Evolutionary conservation across 2,329 filamentous ascomycete species (phyloP).

Genomic region (Ophiostoma quercus): DNA sequence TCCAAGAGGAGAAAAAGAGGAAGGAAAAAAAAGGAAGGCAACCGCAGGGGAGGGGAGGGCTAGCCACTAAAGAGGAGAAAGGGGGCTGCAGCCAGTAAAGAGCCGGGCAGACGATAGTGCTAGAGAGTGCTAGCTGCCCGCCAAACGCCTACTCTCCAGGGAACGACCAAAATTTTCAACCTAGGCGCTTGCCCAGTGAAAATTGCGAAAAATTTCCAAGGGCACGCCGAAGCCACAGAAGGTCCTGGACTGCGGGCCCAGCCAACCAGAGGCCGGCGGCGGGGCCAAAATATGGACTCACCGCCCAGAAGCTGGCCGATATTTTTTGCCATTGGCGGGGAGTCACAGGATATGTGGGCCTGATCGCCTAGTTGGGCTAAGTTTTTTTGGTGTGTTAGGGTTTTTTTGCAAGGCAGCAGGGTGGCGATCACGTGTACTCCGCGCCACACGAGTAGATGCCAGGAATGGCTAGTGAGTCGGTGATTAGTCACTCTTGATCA

Average conservation of each 20-base stretch:
- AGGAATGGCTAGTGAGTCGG: background rate
- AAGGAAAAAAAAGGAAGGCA: constrained; percentile 31
- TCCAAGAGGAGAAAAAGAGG: constrained; percentile 17
- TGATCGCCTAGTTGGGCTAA: background rate
- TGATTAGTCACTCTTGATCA: background rate
- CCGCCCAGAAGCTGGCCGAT: background rate
- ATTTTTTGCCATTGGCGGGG: constrained; percentile 15
- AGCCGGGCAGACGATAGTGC: background rate
- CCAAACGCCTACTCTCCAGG: background rate
- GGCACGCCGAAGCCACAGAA: constrained; percentile 14
- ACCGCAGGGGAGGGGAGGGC: constrained; percentile 31
- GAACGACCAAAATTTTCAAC: background rate
- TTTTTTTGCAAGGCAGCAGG: background rate
- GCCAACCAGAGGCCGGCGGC: constrained; percentile 19
- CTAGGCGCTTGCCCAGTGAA: constrained; percentile 15
- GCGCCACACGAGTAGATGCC: constrained; percentile 1
- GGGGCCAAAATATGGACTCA: constrained; percentile 15
- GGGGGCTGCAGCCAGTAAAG: background rate
- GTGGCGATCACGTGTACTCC: background rate
- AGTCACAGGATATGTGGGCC: background rate
- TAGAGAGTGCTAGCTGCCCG: no score
- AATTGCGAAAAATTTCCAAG: background rate
- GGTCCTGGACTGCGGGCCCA: background rate
- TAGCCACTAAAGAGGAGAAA: background rate
- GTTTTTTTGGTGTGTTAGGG: constrained; percentile 15